A percentile compares a stretch with the other conserved stretches of the same genome.
Conservation (phyloP, 441 rosid species). For the Melianthus villosus region DNA sequence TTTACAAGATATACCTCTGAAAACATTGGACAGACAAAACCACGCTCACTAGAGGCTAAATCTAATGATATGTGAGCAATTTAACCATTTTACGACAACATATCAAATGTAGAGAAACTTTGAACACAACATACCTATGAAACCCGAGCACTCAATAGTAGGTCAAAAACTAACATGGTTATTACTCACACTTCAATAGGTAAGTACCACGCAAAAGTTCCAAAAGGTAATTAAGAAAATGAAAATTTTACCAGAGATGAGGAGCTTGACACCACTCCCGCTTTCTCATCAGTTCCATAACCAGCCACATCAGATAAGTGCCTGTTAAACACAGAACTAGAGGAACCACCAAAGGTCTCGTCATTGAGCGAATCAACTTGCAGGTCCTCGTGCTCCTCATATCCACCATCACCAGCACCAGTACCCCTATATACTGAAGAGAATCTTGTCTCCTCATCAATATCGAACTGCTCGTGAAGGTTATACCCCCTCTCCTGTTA, state of each 20-base stretch:
- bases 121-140: too few species aligned
- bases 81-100: too few species aligned
- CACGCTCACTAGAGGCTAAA: too few species aligned
- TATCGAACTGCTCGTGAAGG: conserved; percentile 34
- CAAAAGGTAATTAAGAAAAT: too few species aligned
- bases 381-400: conserved; percentile 53
- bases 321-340: conserved; percentile 22
- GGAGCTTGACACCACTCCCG: conserved; percentile 29
- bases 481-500: conserved; percentile 75
- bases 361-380: conserved; percentile 37
- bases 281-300: conserved; percentile 24
- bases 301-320: conserved; percentile 22
- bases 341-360: conserved; percentile 55
- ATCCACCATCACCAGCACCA: conserved; percentile 58
- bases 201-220: neutral
- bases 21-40: too few species aligned
- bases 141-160: too few species aligned
- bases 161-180: neutral
- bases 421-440: conserved; percentile 56
- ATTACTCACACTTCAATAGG: neutral
- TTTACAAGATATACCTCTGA: too few species aligned
- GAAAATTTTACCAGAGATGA: conserved; percentile 34
- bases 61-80: too few species aligned
- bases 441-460: conserved; percentile 78
- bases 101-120: too few species aligned